Conservation (phyloP, 768 basidiomycete genomes). For the Glaciozyma antarctica region DNA sequence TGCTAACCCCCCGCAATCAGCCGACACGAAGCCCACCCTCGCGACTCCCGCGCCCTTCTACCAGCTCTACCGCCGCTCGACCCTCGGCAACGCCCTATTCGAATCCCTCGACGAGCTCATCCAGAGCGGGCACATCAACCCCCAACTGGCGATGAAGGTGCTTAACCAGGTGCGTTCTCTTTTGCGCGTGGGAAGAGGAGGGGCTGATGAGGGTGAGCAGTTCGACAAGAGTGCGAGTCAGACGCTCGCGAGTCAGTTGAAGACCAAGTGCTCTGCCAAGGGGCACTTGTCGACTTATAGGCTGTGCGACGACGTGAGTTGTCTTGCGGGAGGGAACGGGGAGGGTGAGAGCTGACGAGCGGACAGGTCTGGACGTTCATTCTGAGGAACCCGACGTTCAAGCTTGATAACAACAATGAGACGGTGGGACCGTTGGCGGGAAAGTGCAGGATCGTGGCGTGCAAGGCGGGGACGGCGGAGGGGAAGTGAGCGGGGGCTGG, state of each 20-base stretch:
- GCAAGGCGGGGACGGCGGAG: conserved; percentile 86
- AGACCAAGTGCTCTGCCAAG: conserved; percentile 90
- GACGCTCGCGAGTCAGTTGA: conserved; percentile 84
- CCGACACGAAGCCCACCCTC: too few species aligned
- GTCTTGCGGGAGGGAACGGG: too few species aligned
- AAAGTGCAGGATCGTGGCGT: conserved; percentile 94
- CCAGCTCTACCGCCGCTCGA: conserved; percentile 85
- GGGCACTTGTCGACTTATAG: conserved; percentile 88
- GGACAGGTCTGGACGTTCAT: conserved; percentile 88
- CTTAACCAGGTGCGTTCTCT: conserved; percentile 64
- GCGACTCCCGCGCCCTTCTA: conserved; percentile 53
- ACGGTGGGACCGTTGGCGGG: conserved; percentile 60
- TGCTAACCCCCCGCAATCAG: too few species aligned
- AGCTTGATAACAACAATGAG: conserved; percentile 67
- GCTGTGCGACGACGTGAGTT: conserved; percentile 62
- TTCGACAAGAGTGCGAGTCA: conserved; percentile 94
- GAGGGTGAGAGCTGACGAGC: not conserved
- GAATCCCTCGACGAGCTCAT: conserved; percentile 98
- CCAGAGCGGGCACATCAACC: conserved; percentile 89
- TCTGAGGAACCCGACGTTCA: conserved; percentile 82
- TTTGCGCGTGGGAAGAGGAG: not conserved
- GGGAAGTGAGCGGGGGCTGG: conserved; percentile 40
- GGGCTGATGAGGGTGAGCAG: conserved; percentile 43
- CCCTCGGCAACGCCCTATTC: conserved; percentile 92
- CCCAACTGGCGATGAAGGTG: conserved; percentile 98